Evolutionary conservation across 2,329 filamentous ascomycete genomes (phyloP).

Genomic region (Fusarium incarnatum): DNA sequence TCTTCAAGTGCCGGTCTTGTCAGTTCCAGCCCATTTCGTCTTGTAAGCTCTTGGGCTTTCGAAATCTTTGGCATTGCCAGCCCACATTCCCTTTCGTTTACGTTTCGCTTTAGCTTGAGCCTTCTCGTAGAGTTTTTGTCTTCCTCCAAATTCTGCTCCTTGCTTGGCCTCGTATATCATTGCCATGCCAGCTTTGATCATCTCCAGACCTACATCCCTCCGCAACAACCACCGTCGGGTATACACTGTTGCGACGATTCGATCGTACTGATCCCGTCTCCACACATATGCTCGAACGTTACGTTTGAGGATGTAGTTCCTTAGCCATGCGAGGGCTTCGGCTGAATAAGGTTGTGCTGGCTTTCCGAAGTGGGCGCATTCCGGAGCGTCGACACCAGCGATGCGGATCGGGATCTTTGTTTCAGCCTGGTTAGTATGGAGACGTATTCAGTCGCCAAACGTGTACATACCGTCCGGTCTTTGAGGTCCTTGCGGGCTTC

Average conservation of each 20-base stretch:
- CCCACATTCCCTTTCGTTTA: slow-evolving; percentile 81
- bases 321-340: slow-evolving; percentile 87
- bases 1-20: slow-evolving; percentile 34
- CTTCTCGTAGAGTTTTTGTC: slow-evolving; percentile 71
- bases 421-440: slow-evolving; percentile 29
- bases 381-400: slow-evolving; percentile 93
- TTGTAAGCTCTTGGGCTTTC: slow-evolving; percentile 94
- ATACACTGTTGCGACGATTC: slow-evolving; percentile 87
- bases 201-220: slow-evolving; percentile 87
- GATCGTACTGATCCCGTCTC: slow-evolving; percentile 89
- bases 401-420: slow-evolving; percentile 84
- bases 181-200: slow-evolving; percentile 86
- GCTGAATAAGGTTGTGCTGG: slow-evolving; percentile 85
- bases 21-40: slow-evolving; percentile 54
- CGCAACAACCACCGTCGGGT: slow-evolving; percentile 76
- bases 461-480: slow-evolving; percentile 76
- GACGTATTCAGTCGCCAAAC: background rate
- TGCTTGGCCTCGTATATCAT: slow-evolving; percentile 94
- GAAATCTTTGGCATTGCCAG: slow-evolving; percentile 68
- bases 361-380: slow-evolving; percentile 90
- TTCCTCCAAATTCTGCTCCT: slow-evolving; percentile 87
- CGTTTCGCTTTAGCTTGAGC: slow-evolving; percentile 75
- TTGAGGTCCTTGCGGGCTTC: slow-evolving; percentile 74
- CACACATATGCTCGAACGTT: slow-evolving; percentile 87
- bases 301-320: slow-evolving; percentile 74